phyloP scores from a whole-genome alignment of 2,329 filamentous ascomycete genomes.

The Apiospora pterosperma region DNA sequence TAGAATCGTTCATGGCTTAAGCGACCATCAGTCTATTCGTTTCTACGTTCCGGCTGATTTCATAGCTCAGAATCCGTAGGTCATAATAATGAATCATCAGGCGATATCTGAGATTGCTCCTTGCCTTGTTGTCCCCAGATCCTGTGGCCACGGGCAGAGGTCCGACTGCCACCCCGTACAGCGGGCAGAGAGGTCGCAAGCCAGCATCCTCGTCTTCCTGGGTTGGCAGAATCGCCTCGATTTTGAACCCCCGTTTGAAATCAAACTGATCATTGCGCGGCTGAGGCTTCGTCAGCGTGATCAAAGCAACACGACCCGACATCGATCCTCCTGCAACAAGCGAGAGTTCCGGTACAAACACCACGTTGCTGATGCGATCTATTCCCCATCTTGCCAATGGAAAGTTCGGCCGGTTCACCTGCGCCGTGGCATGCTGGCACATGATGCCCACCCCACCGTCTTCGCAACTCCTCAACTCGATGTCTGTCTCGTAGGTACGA shows the following conservation, averaged over 20 bases:
- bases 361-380: constrained; percentile 59
- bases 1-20: constrained; percentile 9
- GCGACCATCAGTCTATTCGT: constrained; percentile 22
- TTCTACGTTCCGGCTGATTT: constrained; percentile 47
- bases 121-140: background rate
- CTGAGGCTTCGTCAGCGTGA: constrained; percentile 53
- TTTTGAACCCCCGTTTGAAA: constrained; percentile 44
- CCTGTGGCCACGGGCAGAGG: constrained; percentile 51
- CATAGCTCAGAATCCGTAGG: constrained; percentile 67
- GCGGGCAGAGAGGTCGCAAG: constrained; percentile 42
- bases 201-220: constrained; percentile 39
- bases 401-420: constrained; percentile 15
- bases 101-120: constrained; percentile 28
- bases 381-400: constrained; percentile 12
- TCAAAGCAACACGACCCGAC: constrained; percentile 61
- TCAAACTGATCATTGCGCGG: constrained; percentile 15
- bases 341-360: constrained; percentile 66
- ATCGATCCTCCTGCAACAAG: constrained; percentile 65
- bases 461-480: constrained; percentile 40
- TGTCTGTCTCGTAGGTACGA: constrained; percentile 45
- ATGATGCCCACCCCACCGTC: constrained; percentile 27
- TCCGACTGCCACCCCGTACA: constrained; percentile 66
- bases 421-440: constrained; percentile 24
- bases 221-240: constrained; percentile 51
- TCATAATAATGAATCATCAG: constrained; percentile 71